A percentile compares a stretch with the other conserved stretches of the same genome.
Conservation (phyloP, 495 filamentous ascomycete genomes). For the Penicillium coprophilum region DNA sequence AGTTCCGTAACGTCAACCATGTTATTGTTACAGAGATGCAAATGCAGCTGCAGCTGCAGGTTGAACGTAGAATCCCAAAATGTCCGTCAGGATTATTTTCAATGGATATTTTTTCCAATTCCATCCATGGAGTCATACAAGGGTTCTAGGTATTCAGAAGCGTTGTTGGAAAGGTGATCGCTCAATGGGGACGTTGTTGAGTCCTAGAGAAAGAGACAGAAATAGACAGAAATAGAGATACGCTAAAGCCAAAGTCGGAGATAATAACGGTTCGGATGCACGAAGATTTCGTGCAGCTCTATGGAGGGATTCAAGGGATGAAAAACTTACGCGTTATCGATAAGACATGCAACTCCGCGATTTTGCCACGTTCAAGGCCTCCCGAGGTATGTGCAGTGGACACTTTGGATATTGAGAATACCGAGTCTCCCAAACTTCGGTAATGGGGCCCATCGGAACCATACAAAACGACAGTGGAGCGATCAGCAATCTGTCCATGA, state of each 20-base stretch:
- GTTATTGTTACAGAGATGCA: conserved; percentile 5
- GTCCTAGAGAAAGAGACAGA: neutral
- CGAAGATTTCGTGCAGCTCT: conserved; percentile 11
- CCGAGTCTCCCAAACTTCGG: neutral
- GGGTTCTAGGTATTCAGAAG: neutral
- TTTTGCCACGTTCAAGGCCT: conserved; percentile 27
- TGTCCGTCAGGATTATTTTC: neutral
- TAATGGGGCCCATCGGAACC: neutral
- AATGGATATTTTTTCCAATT: neutral
- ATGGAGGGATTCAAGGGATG: conserved; percentile 5
- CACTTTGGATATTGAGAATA: too few relatives aligned
- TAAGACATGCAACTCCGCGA: conserved; percentile 20
- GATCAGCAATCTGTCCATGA: conserved; percentile 14
- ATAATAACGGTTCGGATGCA: conserved; percentile 4
- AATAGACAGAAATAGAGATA: neutral
- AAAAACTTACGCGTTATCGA: conserved; percentile 7
- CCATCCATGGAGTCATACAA: neutral
- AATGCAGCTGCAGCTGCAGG: neutral
- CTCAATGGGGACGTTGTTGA: neutral
- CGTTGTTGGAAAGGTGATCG: conserved; percentile 1
- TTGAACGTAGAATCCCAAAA: neutral
- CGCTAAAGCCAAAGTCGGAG: neutral
- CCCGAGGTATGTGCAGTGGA: conserved; percentile 11
- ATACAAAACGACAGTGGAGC: conserved; percentile 14
- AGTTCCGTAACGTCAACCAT: conserved; percentile 5